Evolutionary conservation across 2,329 filamentous ascomycete species (phyloP).

Genomic region (Nemania sp.): DNA sequence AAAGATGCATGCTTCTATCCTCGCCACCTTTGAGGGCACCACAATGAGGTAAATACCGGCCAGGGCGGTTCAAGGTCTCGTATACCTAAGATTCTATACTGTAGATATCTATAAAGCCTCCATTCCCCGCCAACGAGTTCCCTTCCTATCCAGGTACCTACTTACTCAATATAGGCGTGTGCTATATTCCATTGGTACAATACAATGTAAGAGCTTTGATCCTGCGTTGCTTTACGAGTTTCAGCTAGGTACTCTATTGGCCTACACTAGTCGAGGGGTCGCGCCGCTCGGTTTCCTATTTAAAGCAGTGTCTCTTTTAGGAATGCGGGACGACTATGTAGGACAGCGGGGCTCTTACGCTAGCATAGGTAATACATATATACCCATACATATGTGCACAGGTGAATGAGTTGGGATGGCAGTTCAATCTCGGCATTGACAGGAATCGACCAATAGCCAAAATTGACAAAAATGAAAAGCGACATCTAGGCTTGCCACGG

Average conservation of each 20-base stretch:
- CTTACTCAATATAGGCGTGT: not conserved
- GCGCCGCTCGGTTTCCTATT: constrained; percentile 34
- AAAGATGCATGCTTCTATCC: not conserved
- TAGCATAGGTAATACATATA: not conserved
- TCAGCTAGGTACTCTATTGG: constrained; percentile 39
- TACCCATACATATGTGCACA: not conserved
- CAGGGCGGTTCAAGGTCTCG: constrained; percentile 11
- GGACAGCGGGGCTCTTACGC: not conserved
- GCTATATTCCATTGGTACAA: constrained; percentile 24
- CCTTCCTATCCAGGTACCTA: not conserved
- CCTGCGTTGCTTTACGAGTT: constrained; percentile 39
- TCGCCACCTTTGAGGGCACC: not conserved
- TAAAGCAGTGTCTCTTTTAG: constrained; percentile 34
- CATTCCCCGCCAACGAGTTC: not conserved
- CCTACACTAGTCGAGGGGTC: constrained; percentile 26
- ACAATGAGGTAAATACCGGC: no score
- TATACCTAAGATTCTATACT: not conserved
- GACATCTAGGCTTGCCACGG: not conserved
- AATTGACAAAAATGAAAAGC: not conserved
- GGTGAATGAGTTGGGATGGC: not conserved
- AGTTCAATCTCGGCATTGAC: not conserved
- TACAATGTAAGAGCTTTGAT: constrained; percentile 14
- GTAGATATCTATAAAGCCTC: constrained; percentile 1
- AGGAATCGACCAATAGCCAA: not conserved
- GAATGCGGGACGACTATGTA: constrained; percentile 36